These are phyloP conservation scores for Trichomonascus vanleenenianus DNA, from an alignment of 805 yeast species.

Conservation along the genomic window DNA sequence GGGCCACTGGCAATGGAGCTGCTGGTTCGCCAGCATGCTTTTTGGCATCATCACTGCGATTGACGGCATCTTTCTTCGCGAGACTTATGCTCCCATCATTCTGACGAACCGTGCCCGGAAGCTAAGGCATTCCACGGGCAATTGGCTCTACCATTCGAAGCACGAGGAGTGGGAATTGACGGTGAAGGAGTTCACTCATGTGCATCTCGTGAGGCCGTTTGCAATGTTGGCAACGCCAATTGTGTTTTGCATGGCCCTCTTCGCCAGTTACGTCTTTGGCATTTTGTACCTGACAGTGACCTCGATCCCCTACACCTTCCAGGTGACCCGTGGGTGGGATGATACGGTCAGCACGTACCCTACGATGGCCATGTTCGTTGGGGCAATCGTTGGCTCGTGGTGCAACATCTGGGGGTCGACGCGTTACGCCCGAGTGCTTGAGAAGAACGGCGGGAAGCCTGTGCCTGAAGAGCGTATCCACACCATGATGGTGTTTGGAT, in stretches of 20 bases:
- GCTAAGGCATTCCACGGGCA: slow-evolving; percentile 72
- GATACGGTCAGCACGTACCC: slow-evolving; percentile 27
- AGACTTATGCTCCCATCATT: slow-evolving; percentile 38
- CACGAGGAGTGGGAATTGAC: slow-evolving; percentile 79
- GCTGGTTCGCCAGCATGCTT: slow-evolving; percentile 44
- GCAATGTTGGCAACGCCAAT: slow-evolving; percentile 54
- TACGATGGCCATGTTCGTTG: slow-evolving; percentile 28
- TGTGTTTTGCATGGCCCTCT: slow-evolving; percentile 33
- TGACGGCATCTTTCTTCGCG: slow-evolving; percentile 31
- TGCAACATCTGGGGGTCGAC: slow-evolving; percentile 23
- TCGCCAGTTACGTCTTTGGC: slow-evolving; percentile 39
- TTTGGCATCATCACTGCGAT: slow-evolving; percentile 28
- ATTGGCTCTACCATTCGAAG: slow-evolving; percentile 80
- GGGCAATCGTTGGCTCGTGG: slow-evolving; percentile 26
- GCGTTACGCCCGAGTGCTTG: slow-evolving; percentile 24
- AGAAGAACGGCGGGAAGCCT: slow-evolving; percentile 36
- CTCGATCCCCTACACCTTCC: slow-evolving; percentile 33
- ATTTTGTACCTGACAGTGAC: slow-evolving; percentile 36
- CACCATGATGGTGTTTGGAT: slow-evolving; percentile 42
- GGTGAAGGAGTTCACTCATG: slow-evolving; percentile 56
- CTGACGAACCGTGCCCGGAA: slow-evolving; percentile 57
- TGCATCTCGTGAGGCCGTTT: slow-evolving; percentile 74
- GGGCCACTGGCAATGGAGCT: slow-evolving; percentile 48
- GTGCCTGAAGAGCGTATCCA: slow-evolving; percentile 55
- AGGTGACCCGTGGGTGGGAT: slow-evolving; percentile 26